Base-by-base conservation (phyloP, 441 rosid species). In the Monsonia emarginata region DNA sequence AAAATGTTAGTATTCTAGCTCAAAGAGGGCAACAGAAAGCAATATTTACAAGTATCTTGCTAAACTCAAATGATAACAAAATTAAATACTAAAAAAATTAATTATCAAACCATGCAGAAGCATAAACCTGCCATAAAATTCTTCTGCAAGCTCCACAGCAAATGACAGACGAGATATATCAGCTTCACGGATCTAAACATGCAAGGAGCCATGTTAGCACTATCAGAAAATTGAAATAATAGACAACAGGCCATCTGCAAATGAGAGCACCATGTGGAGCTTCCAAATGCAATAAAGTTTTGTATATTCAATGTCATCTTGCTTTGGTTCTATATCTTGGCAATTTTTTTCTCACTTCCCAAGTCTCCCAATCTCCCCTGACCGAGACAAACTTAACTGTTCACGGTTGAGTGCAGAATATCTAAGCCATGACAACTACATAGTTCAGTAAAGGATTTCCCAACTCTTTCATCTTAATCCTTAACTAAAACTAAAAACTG, bases 101-200 rank as follows among this genome's bases (percentile, higher is more conserved):
- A 64, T 79, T 50, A 78, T 71, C 65, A 54, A 14, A 24, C 16
- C 73, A 64, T 50, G 69, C 14, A 65, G 70, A 71, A 74, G 62
- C 57, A 18, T 76, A 76, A 73, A 89, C 96, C 99, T 94, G 83
- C 96, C 99, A 78, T 94, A 94, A 79, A 91, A 94, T 75, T 94
- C 99, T 83, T 94, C 99, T 66, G 99, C 99, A 71, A 94, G 90
- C 80, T 94, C 99, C 72, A 89, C 96, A 71, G 99, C 99, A 81
- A 94, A 94, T 77, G 99, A 94, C 68, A 94, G 82, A 64, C 97
- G 86, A 65, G 97, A 91, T 79, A 94, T 89, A 66, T 94, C 99
- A 78, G 99, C 99, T 85, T 94, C 97, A 27, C 97, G 91, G 52
- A 91, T 85, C 99, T 94, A 81, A 72, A 80, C 76, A 75, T 60